Base-by-base conservation (phyloP, 164 flowering plant genomes). In the Tetrastigma voinierianum region DNA sequence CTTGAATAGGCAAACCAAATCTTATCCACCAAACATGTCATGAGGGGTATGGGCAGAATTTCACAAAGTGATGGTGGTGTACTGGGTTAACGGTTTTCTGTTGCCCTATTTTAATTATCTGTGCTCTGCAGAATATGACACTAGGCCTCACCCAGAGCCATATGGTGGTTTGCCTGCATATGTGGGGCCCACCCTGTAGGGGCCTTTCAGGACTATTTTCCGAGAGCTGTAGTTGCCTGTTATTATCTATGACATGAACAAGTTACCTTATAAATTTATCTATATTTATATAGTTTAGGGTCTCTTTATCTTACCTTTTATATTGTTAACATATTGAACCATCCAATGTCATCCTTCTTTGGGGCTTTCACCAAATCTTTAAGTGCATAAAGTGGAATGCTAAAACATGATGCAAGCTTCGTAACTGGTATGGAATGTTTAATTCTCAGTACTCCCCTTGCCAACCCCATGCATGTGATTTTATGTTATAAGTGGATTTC, bases 11-110 rank as follows among this genome's bases (percentile, higher is more conserved):
- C 51, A 68, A 68, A 46, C 15, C 66, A 70, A 59, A 83, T 71
- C 82, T 82, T 82, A 83, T 86, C 86, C 74, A 79, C 20, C n/a
- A n/a, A 54, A 65, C 68, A 72, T 76, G 72, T 72, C 79, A 68
- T 67, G 61, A n/a, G 44, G 51, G 51, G 81, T 71, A 83, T 82
- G 86, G 86, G 83, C 76, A 76, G 62, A 76, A 77, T n/a, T n/a
- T n/a, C 75, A 74, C 80, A 73, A 61, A 66, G 66, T 56, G 63
- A 65, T 71, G 66, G 63, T 32, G 73, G 46, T 68, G 51, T 59
- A 58, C 66, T 61, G 64, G 51, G 19, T 44, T 62, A 2, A 25
- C 43, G 59, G 19, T 69, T n/a, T n/a, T 68, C 59, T 51, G 64
- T 65, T 71, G 17, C n/a, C 43, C 63, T 59, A 53, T 58, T 66